Base-by-base conservation (phyloP, 495 filamentous ascomycete species). In the Hypoxylon crocopeplum region DNA sequence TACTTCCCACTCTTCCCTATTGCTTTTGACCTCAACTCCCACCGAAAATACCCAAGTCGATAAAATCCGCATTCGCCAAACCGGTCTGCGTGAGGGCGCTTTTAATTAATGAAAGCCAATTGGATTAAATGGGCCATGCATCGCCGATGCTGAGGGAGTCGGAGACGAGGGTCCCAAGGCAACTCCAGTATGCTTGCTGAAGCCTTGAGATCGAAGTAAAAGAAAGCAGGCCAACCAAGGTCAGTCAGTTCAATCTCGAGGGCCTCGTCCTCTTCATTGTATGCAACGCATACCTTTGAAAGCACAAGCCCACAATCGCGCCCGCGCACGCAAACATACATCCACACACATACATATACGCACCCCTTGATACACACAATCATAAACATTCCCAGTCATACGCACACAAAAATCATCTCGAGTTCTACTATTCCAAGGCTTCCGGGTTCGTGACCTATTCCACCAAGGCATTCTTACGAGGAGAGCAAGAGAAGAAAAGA, bases 101-200 rank as follows among this genome's bases (percentile, higher is more conserved):
- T 64, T 64, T 59, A 59, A 64, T 64, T 64, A 64, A 64, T 17
- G 19, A 19, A 64, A 51, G 45, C 61, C 61, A 59, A 64, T 64
- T 64, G 61, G 49, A 51, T 59, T 45, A 48, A 59, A 59, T 49
- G 48, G 55, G 45, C 37, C 38, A 59, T 59, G 61, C 61, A 56
- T 30, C 40, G 44, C 53, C 15, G 44, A 36, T 56, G 55, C 24
- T 64, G 39, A 64, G 33, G 49, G 20, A 41, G 39, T 40, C 61
- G 49, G 45, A 59, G 38, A 49, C 37, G 20, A 47, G 40, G 4
- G 45, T 29, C 38, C 45, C 32, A 47, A 47, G 39, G 34, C 55
- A 59, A 16, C 49, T 59, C 55, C 34, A 41, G 45, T 30, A 50
- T 42, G 55, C 55, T 64, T 49, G 55, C 37, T 55, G 20, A 51